Evolutionary conservation across 2,329 filamentous ascomycete genomes (phyloP).

Genomic region (Aspergillus ochraceoroseus): DNA sequence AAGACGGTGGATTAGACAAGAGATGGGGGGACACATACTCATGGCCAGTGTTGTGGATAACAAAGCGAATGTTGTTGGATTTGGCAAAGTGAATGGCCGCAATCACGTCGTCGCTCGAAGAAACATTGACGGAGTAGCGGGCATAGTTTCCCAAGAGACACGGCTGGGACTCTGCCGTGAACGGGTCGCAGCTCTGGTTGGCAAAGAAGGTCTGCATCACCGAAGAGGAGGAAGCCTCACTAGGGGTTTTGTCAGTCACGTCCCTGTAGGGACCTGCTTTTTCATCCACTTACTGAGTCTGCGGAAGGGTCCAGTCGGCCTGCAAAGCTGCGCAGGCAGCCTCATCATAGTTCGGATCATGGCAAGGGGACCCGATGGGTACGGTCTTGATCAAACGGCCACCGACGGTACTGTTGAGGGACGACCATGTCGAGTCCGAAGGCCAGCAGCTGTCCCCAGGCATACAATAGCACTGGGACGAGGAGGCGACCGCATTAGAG

Average conservation of each 20-base stretch:
- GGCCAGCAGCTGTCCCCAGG: constrained; percentile 41
- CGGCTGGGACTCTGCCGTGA: constrained; percentile 20
- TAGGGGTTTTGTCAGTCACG: constrained; percentile 14
- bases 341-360: constrained; percentile 28
- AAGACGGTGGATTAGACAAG: too few species aligned
- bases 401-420: constrained; percentile 36
- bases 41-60: constrained; percentile 45
- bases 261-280: too few species aligned
- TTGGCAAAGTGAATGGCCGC: constrained; percentile 42
- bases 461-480: constrained; percentile 23
- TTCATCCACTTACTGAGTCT: too few species aligned
- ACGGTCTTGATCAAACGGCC: constrained; percentile 39
- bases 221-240: constrained; percentile 30
- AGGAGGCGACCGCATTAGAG: constrained; percentile 17
- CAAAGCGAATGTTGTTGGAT: constrained; percentile 49
- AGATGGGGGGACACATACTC: too few species aligned
- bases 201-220: constrained; percentile 33
- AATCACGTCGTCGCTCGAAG: constrained; percentile 28
- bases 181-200: constrained; percentile 33
- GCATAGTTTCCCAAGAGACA: constrained; percentile 32
- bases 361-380: constrained; percentile 38
- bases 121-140: constrained; percentile 36
- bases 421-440: constrained; percentile 28
- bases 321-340: constrained; percentile 20
- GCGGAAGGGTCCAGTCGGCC: constrained; percentile 26